Percentiles rank a stretch among this genome's conserved stretches.
These are phyloP conservation scores for Besnoitia besnoiti DNA, from an alignment of 169 alveolate species.

Conservation along the genomic window DNA sequence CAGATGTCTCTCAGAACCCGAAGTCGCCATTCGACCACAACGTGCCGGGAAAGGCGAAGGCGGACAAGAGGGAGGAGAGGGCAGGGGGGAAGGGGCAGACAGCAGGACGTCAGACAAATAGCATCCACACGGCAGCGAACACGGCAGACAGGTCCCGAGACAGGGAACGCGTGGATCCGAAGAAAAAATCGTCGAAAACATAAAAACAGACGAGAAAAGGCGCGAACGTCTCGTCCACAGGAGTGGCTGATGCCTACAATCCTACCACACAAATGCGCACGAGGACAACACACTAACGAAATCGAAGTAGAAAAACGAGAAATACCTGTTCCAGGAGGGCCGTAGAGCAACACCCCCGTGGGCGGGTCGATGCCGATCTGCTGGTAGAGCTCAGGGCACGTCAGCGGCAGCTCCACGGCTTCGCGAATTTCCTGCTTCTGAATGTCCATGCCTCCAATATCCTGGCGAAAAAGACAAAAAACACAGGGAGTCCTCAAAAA, in stretches of 20 bases:
- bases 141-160: too few species aligned
- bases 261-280: not conserved
- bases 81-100: not conserved
- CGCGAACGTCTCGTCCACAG: not conserved
- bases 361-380: constrained; percentile 99
- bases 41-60: not conserved
- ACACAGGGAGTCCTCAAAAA: not conserved
- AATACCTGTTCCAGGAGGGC: constrained; percentile 43
- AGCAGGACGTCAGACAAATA: too few species aligned
- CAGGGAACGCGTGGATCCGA: too few species aligned
- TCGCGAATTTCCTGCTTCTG: constrained; percentile 98
- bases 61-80: not conserved
- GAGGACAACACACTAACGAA: not conserved
- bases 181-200: too few species aligned
- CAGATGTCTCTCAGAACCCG: too few species aligned
- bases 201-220: too few species aligned
- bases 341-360: constrained; percentile 72
- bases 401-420: constrained; percentile 98
- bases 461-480: constrained; percentile 76
- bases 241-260: not conserved
- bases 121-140: too few species aligned
- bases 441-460: constrained; percentile 98
- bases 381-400: constrained; percentile 97
- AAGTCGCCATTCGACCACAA: too few species aligned
- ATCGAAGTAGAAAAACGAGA: not conserved